These are phyloP conservation scores for Cordia subcordata DNA, from an alignment of 257 asterid genomes.

Conservation along the genomic window DNA sequence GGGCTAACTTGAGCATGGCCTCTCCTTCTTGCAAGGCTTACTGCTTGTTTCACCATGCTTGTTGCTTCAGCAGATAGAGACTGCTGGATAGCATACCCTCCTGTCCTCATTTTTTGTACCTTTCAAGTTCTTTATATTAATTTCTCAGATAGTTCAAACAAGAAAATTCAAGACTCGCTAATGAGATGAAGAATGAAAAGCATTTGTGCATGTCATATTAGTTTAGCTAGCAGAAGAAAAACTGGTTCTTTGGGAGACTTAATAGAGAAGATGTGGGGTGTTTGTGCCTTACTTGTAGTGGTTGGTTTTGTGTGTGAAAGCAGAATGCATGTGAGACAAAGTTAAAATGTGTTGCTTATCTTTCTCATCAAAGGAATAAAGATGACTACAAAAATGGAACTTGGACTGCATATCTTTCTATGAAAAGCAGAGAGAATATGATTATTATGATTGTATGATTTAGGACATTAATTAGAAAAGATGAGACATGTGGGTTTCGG, in stretches of 20 bases:
- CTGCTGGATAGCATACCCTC: slow-evolving; percentile 83
- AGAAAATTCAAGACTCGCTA: too few relatives aligned
- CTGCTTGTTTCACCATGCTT: slow-evolving; percentile 67
- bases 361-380: slow-evolving; percentile 31
- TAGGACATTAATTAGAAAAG: not conserved
- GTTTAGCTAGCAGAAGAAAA: slow-evolving; percentile 57
- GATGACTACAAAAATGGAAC: slow-evolving; percentile 39
- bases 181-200: not conserved
- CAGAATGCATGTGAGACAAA: slow-evolving; percentile 90
- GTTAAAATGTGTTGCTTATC: slow-evolving; percentile 58
- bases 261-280: slow-evolving; percentile 39
- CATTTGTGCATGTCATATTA: slow-evolving; percentile 61
- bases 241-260: slow-evolving; percentile 22
- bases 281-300: slow-evolving; percentile 86
- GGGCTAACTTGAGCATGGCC: slow-evolving; percentile 99
- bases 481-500: too few relatives aligned
- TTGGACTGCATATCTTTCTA: slow-evolving; percentile 59
- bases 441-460: slow-evolving; percentile 8
- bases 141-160: too few relatives aligned
- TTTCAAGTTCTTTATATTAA: too few relatives aligned
- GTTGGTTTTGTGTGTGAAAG: slow-evolving; percentile 75
- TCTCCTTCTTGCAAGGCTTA: slow-evolving; percentile 70
- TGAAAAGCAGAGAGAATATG: slow-evolving; percentile 20
- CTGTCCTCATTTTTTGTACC: slow-evolving; percentile 57
- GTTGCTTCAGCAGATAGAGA: slow-evolving; percentile 77